Base-by-base conservation (phyloP, 768 basidiomycete genomes). In the Kwoniella pini region DNA sequence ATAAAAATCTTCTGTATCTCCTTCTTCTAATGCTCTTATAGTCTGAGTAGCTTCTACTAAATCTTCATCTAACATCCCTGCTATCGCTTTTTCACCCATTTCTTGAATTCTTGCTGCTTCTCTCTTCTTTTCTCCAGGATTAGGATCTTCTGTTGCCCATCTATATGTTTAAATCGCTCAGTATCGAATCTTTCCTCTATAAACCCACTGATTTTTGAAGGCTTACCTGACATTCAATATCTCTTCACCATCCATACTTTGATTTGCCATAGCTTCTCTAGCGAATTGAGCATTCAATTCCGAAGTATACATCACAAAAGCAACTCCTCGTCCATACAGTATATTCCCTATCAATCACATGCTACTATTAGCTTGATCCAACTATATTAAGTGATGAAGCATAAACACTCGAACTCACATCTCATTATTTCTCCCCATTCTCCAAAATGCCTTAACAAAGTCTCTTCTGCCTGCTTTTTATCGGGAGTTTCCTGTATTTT, bases 121-220 rank as follows among this genome's bases (percentile, higher is more conserved):
- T 0, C 85, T 84, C 7, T 88, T 86, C 70, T 93, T 94, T 64
- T 88, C 86, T 0, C 85, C 86, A 0, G 95, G 96, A 76, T 99
- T 99, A 0, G 96, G 96, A 77, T 99, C 96, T 75, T 96, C 95
- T 0, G 95, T 98, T 33, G 96, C 96, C 96, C 96, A 99, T 48
- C 81, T 82, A 64, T 15, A 36, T 7, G 7, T 7, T 15, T 15
- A 36, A 7, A 7, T 7, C 33, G 33, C 15, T 36, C 7, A 36
- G 7, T 7, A 36, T 36, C 33, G 33, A 36, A 36, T 36, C 33
- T 7, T 36, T n/a, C n/a, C n/a, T n/a, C n/a, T n/a, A n/a, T n/a
- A 36, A 7, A 36, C 33, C 33, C 33, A 36, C n/a, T n/a, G n/a
- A n/a, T n/a, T n/a, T n/a, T n/a, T n/a, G n/a, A n/a, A n/a, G n/a